Evolutionary conservation across 1,139 yeast species (phyloP), one percentile per base, ranked within the genome.

Genomic region (Hansenula lynferdii): DNA sequence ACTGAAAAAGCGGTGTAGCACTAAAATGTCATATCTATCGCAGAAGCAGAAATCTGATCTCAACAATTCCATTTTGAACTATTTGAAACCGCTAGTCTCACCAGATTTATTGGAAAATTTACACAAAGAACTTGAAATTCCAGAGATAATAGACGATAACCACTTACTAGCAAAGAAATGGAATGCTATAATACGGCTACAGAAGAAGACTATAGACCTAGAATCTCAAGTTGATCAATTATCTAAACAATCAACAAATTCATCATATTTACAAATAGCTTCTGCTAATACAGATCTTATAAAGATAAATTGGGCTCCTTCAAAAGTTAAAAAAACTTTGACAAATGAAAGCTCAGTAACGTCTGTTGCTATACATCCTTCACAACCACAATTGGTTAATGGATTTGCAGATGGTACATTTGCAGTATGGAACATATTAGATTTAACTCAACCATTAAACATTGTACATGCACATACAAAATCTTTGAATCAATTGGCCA

Each of bases 161-260:
- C 63, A 70, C 42, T 67, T 83, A 37, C 65, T 90, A 31, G 94
- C 85, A 50, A 85, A 82, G 62, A 90, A 89, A 62, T 90, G 97
- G 97, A 72, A 85, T 1, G 82, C 95, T 0, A 94, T 90, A 6
- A 69, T 86, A 26, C 67, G 96, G 38, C 67, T 90, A 30, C 97
- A 90, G 60, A 75, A 81, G 46, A 75, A 77, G 52, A 80, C 89
- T 34, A 65, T 83, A 41, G 94, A 83, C 40, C 60, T 71, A 27
- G 75, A 70, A 42, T 36, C 48, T 6, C 56, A 54, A 33, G 39
- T 52, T 8, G 47, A 49, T 16, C 51, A 49, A 29, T 39, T 45
- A 21, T 31, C 52, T 12, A 44, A 47, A 31, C 39, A 31, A n/a
- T 31, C 47, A 21, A 14, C 26, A 4, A 38, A 42, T 11, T 38